Evolutionary conservation across 495 filamentous ascomycete genomes (phyloP), one percentile per base, ranked within the genome.

Genomic region (Aspergillus haitiensis): DNA sequence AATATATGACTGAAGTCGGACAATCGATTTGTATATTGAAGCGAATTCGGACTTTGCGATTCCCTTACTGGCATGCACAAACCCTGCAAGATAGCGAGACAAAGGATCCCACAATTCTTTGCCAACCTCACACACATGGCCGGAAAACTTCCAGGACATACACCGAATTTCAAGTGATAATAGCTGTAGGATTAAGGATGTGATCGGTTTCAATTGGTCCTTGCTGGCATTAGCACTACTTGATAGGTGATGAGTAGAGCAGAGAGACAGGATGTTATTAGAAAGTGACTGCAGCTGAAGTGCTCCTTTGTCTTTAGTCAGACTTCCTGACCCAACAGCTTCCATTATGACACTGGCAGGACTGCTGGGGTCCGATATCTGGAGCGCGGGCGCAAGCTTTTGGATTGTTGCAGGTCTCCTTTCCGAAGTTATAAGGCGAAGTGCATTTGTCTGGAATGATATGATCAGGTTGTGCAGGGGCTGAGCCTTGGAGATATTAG

Each of bases 41-140:
- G 69, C 68, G 59, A 83, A 84, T 21, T 76, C 73, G 1, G 72
- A 21, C 40, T 75, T 75, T 1, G 74, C 63, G 5, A 78, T 69
- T 0, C 71, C 70, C 31, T 76, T 72, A 37, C 69, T 76, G 12
- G 86, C 80, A 47, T 87, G 78, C 40, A 79, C 72, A 63, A 87
- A 93, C 13, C 77, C 78, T 2, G 77, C 73, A 15, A 93, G 69
- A 59, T 84, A 93, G 40, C 85, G 82, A 5, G 81, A 74, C 39
- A 93, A 80, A 11, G 91, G 91, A 5, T 85, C 80, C 50, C 87
- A 70, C 52, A 95, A 68, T 32, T 96, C 90, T 66, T 84, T 89
- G 27, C 80, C 79, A 16, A 83, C 69, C 56, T 95, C 82, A 13
- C 81, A 85, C 18, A 84, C 64, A 67, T 94, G 92, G n/a, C 80